phyloP scores from a whole-genome alignment of 2,329 filamentous ascomycete species.

The Sclerotinia glacialis region DNA sequence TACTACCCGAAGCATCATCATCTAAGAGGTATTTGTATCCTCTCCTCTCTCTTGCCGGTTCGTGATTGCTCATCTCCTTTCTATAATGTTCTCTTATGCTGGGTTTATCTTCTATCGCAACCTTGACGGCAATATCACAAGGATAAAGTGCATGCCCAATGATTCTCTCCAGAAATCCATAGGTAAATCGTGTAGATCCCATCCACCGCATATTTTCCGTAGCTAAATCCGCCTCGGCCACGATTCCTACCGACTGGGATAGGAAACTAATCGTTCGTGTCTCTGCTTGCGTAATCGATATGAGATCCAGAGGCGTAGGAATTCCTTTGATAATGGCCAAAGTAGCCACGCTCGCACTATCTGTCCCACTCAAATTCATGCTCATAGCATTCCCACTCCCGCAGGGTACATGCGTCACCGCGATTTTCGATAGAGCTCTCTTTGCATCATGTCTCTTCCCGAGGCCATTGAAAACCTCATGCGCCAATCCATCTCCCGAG shows the following conservation, averaged over 20 bases:
- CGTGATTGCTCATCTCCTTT: constrained; percentile 42
- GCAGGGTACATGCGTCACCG: constrained; percentile 84
- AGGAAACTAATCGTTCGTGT: constrained; percentile 79
- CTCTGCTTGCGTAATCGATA: constrained; percentile 81
- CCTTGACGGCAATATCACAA: constrained; percentile 81
- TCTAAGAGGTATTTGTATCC: constrained; percentile 37
- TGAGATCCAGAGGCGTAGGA: constrained; percentile 78
- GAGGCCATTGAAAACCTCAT: constrained; percentile 94
- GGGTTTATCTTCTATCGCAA: constrained; percentile 73
- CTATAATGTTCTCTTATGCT: constrained; percentile 72
- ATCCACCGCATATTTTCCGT: constrained; percentile 94
- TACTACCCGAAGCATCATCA: constrained; percentile 38
- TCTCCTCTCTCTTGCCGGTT: constrained; percentile 34
- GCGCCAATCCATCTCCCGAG: constrained; percentile 86
- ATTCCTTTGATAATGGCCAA: constrained; percentile 84
- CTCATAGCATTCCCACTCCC: constrained; percentile 94
- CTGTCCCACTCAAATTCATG: constrained; percentile 81
- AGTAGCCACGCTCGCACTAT: constrained; percentile 70
- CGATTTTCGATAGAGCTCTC: constrained; percentile 70
- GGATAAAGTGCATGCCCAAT: constrained; percentile 78
- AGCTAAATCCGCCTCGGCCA: constrained; percentile 84
- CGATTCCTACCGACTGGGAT: constrained; percentile 83
- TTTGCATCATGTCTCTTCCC: constrained; percentile 72
- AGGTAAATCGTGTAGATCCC: constrained; percentile 80
- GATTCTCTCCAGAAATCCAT: constrained; percentile 76